Evolutionary conservation across 2,329 filamentous ascomycete species (phyloP), one percentile per base, ranked within the genome.

Genomic region (Juglanconis oblonga): DNA sequence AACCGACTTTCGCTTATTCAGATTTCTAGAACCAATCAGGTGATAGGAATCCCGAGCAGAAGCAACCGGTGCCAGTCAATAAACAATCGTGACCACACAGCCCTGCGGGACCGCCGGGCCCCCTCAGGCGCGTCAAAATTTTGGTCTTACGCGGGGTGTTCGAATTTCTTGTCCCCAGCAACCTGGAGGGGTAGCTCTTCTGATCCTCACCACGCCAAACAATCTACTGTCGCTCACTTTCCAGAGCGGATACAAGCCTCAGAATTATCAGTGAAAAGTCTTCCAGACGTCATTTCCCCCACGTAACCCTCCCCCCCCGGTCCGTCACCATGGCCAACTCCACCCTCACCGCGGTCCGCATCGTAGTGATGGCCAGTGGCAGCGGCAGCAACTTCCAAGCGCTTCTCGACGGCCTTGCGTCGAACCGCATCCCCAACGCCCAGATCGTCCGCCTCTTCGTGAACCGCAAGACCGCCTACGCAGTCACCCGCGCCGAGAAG

Each of bases 311-410:
- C 24, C 4, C 8, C 13, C 13, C 13, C 13, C 24, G 9, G 4
- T 10, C 48, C 45, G 13, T 5, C 45, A 50, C 33, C 52, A 62
- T 59, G 58, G 55, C 61, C 13, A 40, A 58, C 9, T 52, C 55
- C 32, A 11, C 40, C 29, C 14, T 50, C 13, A 14, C 51, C 36
- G 64, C 70, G 42, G 80, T 77, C 67, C 83, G 82, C 59, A 80
- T 90, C 67, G 81, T 87, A 55, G 85, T 91, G 66, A 83, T 91
- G 70, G 88, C 88, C 72, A 89, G 86, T 53, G 88, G 90, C 73
- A 87, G 83, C 65, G 91, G 91, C 67, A 87, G 87, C 44, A 94
- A 94, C 72, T 85, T 93, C 24, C 89, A 94, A 78, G 90, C 90
- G 59, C 81, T 96, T 54, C 77, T 84, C 49, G 79, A 84, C 65